Conservation (phyloP, 2,329 filamentous ascomycete genomes). For the Zasmidium citrigriseum region DNA sequence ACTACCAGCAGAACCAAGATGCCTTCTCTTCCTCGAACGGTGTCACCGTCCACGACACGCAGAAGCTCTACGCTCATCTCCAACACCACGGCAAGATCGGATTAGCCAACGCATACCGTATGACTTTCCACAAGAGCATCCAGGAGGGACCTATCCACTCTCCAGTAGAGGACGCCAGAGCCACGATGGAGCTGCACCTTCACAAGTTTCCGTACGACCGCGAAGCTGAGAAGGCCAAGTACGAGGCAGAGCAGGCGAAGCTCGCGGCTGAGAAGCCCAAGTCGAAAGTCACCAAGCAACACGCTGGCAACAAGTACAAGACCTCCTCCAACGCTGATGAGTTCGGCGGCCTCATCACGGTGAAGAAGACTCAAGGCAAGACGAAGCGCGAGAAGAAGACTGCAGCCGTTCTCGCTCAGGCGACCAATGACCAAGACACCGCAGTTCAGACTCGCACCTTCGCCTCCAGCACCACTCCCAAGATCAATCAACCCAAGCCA, state of each 20-base stretch:
- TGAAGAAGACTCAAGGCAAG: neutral
- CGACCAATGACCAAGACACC: too few species aligned
- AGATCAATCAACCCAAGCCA: too few species aligned
- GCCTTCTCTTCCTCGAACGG: neutral
- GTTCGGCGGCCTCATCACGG: neutral
- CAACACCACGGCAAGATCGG: neutral
- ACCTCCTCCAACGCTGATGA: too few species aligned
- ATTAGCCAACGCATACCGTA: neutral
- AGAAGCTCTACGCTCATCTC: neutral
- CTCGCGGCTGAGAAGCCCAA: neutral
- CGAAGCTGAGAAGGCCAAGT: slow-evolving; percentile 7
- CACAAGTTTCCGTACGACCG: slow-evolving; percentile 11
- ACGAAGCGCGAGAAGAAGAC: neutral
- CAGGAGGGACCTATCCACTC: slow-evolving; percentile 7
- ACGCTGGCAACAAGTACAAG: neutral
- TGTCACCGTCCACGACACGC: neutral
- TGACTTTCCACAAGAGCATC: neutral
- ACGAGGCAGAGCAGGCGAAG: neutral
- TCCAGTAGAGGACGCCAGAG: slow-evolving; percentile 11
- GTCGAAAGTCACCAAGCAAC: too few species aligned
- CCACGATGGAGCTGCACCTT: slow-evolving; percentile 10
- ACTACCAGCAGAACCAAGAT: neutral
- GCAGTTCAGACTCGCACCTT: too few species aligned
- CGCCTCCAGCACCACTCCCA: too few species aligned
- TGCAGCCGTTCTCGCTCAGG: neutral